These are phyloP conservation scores for Colletotrichum lini DNA, from an alignment of 2,329 filamentous ascomycete species.

Conservation along the genomic window DNA sequence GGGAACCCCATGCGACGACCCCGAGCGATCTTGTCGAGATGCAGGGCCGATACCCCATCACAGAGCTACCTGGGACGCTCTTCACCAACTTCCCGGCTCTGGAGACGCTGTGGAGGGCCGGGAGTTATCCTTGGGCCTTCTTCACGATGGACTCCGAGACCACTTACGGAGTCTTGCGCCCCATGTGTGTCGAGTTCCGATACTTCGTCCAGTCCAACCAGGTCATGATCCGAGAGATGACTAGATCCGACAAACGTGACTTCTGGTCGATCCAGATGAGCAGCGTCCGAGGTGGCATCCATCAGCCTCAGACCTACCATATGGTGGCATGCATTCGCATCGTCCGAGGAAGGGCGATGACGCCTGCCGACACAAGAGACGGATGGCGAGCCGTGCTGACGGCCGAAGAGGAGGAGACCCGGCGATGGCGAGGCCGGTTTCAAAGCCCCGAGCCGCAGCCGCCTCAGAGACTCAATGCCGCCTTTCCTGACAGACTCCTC, in stretches of 20 bases:
- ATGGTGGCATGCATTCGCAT: not conserved
- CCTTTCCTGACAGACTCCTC: not conserved
- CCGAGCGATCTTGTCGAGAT: not conserved
- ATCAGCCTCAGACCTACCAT: not conserved
- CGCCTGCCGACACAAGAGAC: not conserved
- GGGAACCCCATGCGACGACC: not conserved
- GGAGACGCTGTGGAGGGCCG: not conserved
- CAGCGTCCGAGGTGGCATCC: not conserved
- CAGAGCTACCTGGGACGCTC: not conserved
- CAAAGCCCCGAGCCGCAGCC: no score
- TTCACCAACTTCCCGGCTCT: not conserved
- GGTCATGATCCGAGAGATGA: not conserved
- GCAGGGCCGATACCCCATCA: not conserved
- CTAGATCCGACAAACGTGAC: not conserved
- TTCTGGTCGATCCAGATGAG: not conserved
- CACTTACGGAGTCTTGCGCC: not conserved
- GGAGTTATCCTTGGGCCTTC: not conserved
- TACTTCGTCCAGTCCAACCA: not conserved
- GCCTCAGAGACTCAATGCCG: no score
- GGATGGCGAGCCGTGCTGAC: not conserved
- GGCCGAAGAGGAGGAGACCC: not conserved
- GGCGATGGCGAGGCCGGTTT: not conserved
- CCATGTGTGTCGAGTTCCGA: not conserved
- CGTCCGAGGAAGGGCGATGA: not conserved
- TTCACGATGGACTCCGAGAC: fast-evolving